Evolutionary conservation across 306 rosid genomes (phyloP).

Genomic region (Vigna radiata): DNA sequence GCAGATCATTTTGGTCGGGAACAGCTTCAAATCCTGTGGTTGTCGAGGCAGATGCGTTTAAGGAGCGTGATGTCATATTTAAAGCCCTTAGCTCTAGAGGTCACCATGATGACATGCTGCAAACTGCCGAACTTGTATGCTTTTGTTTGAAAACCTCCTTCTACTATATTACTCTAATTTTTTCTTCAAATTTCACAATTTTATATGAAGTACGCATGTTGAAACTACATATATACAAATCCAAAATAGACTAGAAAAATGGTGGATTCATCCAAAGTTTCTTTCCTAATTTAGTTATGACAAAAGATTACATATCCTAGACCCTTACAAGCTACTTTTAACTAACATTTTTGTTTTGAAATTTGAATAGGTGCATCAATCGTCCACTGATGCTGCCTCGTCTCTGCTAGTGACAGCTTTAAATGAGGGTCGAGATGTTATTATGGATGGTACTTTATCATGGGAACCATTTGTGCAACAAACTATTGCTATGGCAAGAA

Average conservation of each 20-base stretch:
- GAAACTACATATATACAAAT: background rate
- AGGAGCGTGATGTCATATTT: constrained; percentile 80
- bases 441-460: constrained; percentile 92
- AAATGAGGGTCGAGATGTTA: constrained; percentile 91
- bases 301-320: background rate
- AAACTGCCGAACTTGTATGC: constrained; percentile 79
- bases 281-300: background rate
- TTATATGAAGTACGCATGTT: background rate
- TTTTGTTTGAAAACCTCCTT: background rate
- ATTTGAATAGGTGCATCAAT: constrained; percentile 74
- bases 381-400: constrained; percentile 91
- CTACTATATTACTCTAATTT: background rate
- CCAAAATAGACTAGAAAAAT: background rate
- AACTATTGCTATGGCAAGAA: constrained; percentile 80
- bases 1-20: constrained; percentile 81
- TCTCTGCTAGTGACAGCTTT: constrained; percentile 90
- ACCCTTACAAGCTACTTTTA: background rate
- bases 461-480: constrained; percentile 91
- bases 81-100: constrained; percentile 75
- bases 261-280: too few species aligned
- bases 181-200: background rate
- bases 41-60: constrained; percentile 96
- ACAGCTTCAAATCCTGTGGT: constrained; percentile 65
- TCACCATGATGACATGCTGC: constrained; percentile 81
- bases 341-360: background rate